Evolutionary conservation across 2,329 filamentous ascomycete genomes (phyloP).

Genomic region (Fusarium sp.): DNA sequence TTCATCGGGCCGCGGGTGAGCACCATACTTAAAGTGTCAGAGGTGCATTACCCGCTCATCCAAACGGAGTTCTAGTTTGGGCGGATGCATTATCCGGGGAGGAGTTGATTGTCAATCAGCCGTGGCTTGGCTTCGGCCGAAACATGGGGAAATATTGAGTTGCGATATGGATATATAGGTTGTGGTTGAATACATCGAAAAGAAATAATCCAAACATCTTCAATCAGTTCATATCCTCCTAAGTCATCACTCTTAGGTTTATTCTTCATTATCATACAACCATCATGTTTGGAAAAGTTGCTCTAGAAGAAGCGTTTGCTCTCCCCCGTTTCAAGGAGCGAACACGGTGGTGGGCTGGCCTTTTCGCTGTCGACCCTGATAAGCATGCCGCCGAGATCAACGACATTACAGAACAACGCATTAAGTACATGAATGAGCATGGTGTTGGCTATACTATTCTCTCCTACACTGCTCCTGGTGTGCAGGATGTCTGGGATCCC

Average conservation of each 20-base stretch:
- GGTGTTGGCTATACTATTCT: constrained; percentile 65
- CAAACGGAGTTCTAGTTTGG: constrained; percentile 4
- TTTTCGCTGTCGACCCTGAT: constrained; percentile 72
- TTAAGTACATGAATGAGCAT: constrained; percentile 62
- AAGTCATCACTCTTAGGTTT: neutral
- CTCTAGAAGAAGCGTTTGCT: constrained; percentile 74
- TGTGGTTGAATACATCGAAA: neutral
- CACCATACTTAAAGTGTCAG: neutral
- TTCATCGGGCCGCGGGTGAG: constrained; percentile 24
- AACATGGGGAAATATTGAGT: neutral
- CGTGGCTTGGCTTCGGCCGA: no score
- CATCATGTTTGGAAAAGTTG: constrained; percentile 72
- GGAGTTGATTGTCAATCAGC: neutral
- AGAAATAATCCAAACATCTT: neutral
- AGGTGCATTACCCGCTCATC: constrained; percentile 34
- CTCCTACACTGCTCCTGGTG: constrained; percentile 64
- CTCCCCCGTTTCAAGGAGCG: constrained; percentile 71
- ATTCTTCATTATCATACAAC: neutral
- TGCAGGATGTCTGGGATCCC: constrained; percentile 62
- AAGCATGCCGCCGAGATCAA: constrained; percentile 70
- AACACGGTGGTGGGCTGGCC: constrained; percentile 72
- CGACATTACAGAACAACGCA: constrained; percentile 58
- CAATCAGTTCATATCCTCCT: neutral
- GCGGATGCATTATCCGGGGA: constrained; percentile 31
- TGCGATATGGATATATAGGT: constrained; percentile 15